Evolutionary conservation across 1,284 basidiomycete genomes (phyloP).

Genomic region (Ceratorhiza oryzae-sativae): DNA sequence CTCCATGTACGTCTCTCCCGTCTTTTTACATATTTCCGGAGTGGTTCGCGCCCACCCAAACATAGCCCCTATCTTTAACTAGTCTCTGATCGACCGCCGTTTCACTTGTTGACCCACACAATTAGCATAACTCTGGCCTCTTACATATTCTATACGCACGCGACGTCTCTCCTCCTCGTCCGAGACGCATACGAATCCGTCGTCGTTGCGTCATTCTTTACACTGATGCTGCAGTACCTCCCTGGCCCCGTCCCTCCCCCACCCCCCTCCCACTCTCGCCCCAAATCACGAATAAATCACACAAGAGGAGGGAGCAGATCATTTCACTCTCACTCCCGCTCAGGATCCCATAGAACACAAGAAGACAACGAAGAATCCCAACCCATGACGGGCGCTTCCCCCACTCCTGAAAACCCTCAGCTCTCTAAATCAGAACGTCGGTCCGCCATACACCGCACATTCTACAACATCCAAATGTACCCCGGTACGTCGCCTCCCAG

Average conservation of each 20-base stretch:
- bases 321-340: not conserved
- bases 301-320: not conserved
- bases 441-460: slow-evolving; percentile 53
- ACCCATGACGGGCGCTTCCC: not conserved
- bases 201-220: slow-evolving; percentile 78
- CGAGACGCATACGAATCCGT: slow-evolving; percentile 75
- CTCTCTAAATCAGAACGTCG: slow-evolving; percentile 60
- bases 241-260: slow-evolving; percentile 50
- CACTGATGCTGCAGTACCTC: slow-evolving; percentile 74
- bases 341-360: not conserved
- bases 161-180: slow-evolving; percentile 67
- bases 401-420: slow-evolving; percentile 49
- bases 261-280: not conserved
- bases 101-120: not conserved
- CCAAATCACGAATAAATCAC: not conserved
- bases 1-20: slow-evolving; percentile 52
- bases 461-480: not conserved
- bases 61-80: slow-evolving; percentile 13
- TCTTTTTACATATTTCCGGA: not conserved
- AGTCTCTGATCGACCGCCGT: slow-evolving; percentile 1
- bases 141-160: slow-evolving; percentile 76
- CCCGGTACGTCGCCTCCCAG: slow-evolving; percentile 13
- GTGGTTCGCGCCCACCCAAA: not conserved
- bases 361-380: slow-evolving; percentile 4
- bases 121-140: slow-evolving; percentile 63